Base-by-base conservation (phyloP, 2,329 filamentous ascomycete species). In the Torrubiella hemipterigena region DNA sequence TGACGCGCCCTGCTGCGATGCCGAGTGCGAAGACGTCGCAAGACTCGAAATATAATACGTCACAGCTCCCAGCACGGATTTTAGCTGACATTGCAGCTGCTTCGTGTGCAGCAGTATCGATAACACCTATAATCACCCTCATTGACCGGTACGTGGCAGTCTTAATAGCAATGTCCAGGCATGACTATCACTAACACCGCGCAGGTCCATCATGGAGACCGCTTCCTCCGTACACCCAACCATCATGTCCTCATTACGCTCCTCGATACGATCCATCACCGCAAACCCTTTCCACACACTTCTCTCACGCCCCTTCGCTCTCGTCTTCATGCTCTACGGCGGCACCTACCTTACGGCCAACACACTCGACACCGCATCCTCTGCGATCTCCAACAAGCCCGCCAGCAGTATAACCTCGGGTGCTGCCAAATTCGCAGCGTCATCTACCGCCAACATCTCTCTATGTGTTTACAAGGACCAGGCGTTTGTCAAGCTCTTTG, bases 301-400 rank as follows among this genome's bases (percentile, higher is more conserved):
- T 41, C 55, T 74, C 49, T 73, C 73, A 30, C 73, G 71, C 36
- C 79, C 81, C 1, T 80, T 81, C 45, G 72, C 61, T 27, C 67
- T 85, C 41, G 78, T 86, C 50, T 69, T 73, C 57, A 62, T 73
- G 56, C 65, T 93, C 26, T 96, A 95, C 65, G 82, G 77, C 38
- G 79, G 82, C 42, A 96, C 89, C 36, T 95, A 95, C 61, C 61
- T 91, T 10, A 85, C 83, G 1, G 87, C 89, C 40, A 95, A 95
- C 61, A 59, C 70, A 10, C 74, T 94, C 50, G 89, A 96, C 60
- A 95, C 89, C 0, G 54, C 73, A 29, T 63, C 75, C 27, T 79
- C 83, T 5, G 85, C 81, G 2, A 43, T 75, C 11, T 54, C 61
- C 29, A 59, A 71, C 47, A 56, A 61, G 12, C 61, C 75, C 20